Conservation (phyloP, 345 rosid species). For the Eucalyptus pauciflora region DNA sequence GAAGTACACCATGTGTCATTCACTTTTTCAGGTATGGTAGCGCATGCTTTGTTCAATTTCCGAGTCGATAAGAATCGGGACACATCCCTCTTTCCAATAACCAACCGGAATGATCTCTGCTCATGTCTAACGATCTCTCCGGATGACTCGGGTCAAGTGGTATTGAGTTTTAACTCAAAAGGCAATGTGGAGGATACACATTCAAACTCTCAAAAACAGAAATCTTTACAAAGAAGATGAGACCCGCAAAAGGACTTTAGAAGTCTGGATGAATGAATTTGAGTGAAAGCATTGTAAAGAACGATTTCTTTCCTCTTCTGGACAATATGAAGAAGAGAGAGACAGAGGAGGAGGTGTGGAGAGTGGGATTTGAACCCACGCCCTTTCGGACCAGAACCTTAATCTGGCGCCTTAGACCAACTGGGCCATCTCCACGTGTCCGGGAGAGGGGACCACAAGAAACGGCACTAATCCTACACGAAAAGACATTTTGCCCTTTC, state of each 20-base stretch:
- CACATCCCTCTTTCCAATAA: background rate
- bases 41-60: background rate
- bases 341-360: conserved; percentile 16
- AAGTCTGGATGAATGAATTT: background rate
- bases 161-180: background rate
- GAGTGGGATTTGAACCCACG: conserved; percentile 97
- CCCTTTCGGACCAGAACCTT: conserved; percentile 99
- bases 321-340: background rate
- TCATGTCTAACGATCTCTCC: background rate
- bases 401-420: conserved; percentile 99
- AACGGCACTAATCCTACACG: too few species aligned
- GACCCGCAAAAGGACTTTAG: background rate
- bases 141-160: background rate
- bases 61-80: background rate
- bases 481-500: too few species aligned
- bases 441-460: too few species aligned
- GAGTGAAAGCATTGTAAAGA: background rate
- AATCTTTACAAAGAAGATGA: background rate
- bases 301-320: background rate
- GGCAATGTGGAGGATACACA: background rate
- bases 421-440: conserved; percentile 81
- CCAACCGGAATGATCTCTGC: background rate
- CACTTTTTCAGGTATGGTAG: background rate
- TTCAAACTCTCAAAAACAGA: background rate
- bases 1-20: background rate